Conservation (phyloP, 106 monocot species). For the Ottelia alismoides region DNA sequence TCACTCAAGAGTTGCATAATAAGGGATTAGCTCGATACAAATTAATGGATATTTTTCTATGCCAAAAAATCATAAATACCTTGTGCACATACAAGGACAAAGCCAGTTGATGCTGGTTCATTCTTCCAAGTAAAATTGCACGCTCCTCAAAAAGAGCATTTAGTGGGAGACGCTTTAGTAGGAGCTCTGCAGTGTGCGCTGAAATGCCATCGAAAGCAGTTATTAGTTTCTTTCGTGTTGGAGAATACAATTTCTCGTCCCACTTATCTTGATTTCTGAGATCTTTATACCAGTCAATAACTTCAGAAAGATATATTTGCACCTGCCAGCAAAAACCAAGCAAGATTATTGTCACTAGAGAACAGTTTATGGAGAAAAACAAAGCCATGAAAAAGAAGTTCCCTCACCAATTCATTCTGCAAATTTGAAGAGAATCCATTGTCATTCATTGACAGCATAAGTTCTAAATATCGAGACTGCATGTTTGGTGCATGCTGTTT, state of each 20-base stretch:
- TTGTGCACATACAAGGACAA: conserved; percentile 90
- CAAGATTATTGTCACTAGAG: neutral
- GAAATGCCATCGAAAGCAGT: conserved; percentile 67
- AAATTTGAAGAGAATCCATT: conserved; percentile 64
- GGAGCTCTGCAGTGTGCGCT: conserved; percentile 48
- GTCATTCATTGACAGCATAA: conserved; percentile 90
- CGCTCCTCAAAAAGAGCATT: conserved; percentile 89
- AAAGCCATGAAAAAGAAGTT: neutral
- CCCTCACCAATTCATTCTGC: conserved; percentile 80
- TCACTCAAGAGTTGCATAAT: no score
- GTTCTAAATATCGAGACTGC: conserved; percentile 95
- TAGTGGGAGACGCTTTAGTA: conserved; percentile 70
- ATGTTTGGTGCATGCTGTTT: conserved; percentile 90
- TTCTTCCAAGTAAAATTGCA: conserved; percentile 77
- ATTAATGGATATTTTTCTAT: neutral
- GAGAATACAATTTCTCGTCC: conserved; percentile 64
- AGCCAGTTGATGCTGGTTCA: conserved; percentile 88
- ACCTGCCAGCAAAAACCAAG: conserved; percentile 33
- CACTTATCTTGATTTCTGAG: conserved; percentile 65
- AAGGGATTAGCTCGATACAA: no score
- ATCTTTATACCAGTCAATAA: conserved; percentile 82
- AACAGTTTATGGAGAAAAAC: neutral
- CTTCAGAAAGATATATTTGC: conserved; percentile 97
- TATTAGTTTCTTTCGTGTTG: conserved; percentile 78
- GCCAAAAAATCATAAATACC: conserved; percentile 26